Evolutionary conservation across 1,139 yeast species (phyloP).

Genomic region (Magnusiomyces suaveolens): DNA sequence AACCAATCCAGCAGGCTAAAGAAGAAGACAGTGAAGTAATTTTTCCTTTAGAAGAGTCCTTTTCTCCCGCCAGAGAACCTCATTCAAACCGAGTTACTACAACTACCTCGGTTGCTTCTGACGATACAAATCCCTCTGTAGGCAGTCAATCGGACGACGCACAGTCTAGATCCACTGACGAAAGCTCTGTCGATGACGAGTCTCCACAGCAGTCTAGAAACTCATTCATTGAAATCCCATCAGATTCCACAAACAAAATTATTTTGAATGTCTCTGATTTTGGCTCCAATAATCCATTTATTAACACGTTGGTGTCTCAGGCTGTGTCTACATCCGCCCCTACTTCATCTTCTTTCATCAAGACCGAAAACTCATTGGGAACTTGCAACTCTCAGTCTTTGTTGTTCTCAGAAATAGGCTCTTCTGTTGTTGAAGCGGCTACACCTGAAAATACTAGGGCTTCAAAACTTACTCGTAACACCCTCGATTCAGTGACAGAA

Average conservation of each 20-base stretch:
- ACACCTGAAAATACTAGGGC: background rate
- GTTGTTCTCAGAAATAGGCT: conserved; percentile 7
- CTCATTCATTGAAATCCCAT: background rate
- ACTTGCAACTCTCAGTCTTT: conserved; percentile 2
- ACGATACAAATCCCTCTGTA: background rate
- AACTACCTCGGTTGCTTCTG: background rate
- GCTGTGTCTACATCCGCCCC: conserved; percentile 7
- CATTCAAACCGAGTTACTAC: too few species aligned
- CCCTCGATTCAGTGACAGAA: background rate
- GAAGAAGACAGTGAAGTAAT: background rate
- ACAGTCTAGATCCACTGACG: background rate
- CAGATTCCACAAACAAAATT: background rate
- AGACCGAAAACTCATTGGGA: background rate
- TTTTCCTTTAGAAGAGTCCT: background rate
- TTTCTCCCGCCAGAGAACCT: background rate
- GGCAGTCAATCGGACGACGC: background rate
- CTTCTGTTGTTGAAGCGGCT: conserved; percentile 7
- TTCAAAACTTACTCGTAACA: background rate
- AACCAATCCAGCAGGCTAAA: background rate
- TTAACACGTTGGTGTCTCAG: background rate
- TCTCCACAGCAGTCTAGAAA: background rate
- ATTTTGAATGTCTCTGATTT: background rate
- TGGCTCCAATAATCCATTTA: background rate
- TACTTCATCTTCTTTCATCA: conserved; percentile 4
- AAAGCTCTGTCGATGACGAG: background rate